Conservation (phyloP, 2,329 filamentous ascomycete species). For the Cordyceps cateniannulata region DNA sequence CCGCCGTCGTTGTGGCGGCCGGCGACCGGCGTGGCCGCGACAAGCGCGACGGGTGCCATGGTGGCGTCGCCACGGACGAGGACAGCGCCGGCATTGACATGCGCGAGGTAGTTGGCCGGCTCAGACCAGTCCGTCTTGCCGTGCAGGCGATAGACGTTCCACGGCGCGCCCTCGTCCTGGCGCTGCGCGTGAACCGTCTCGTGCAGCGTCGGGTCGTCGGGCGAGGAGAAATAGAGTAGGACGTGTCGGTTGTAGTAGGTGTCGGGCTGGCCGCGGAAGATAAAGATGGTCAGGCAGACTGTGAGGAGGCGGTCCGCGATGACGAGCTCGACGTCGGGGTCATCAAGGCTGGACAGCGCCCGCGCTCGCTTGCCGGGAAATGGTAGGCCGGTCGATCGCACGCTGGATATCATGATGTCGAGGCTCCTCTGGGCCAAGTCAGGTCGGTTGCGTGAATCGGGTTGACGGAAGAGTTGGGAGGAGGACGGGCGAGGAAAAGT, state of each 20-base stretch:
- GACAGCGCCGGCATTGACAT: conserved; percentile 17
- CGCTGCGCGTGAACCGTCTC: conserved; percentile 15
- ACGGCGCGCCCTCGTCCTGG: conserved; percentile 1
- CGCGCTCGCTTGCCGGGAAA: background rate
- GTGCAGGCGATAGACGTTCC: conserved; percentile 11
- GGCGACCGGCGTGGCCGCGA: conserved; percentile 6
- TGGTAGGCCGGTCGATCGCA: background rate
- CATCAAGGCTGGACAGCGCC: background rate
- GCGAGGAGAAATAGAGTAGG: conserved; percentile 15
- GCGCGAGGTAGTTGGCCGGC: conserved; percentile 11
- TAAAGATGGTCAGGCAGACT: conserved; percentile 12
- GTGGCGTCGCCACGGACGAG: conserved; percentile 9
- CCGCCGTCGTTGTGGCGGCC: conserved; percentile 9
- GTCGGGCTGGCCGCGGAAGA: conserved; percentile 14
- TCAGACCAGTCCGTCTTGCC: conserved; percentile 13
- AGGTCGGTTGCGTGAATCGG: background rate
- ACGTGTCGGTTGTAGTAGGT: conserved; percentile 15
- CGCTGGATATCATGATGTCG: conserved; percentile 1
- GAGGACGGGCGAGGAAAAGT: background rate
- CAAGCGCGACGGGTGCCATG: conserved; percentile 11
- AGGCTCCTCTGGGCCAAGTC: background rate
- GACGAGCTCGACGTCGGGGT: conserved; percentile 1
- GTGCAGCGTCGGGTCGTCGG: conserved; percentile 12
- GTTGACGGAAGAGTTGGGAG: background rate
- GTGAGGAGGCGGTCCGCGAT: conserved; percentile 7